Evolutionary conservation across 1,284 basidiomycete species (phyloP), one percentile per base, ranked within the genome.

Genomic region (Ganoderma resinaceum): DNA sequence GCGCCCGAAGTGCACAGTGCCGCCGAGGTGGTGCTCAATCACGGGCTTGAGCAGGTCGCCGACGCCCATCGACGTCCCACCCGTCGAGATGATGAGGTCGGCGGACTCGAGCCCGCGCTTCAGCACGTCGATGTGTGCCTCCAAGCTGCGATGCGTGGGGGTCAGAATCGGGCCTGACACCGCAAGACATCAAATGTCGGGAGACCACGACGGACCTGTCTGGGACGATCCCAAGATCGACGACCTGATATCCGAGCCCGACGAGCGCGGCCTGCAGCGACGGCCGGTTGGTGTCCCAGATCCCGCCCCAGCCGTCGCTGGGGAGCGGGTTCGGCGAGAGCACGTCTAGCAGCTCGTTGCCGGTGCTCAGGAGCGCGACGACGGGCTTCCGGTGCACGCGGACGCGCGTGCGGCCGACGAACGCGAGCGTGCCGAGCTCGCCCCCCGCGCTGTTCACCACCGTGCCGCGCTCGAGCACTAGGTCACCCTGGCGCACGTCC

Each of bases 51-150:
- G 80, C 35, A 96, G 83, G 78, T 97, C 95, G 0, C 89, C 89
- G 12, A 95, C 88, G 2, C 95, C 95, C 95, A 97, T 97, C 6
- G 92, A 94, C 2, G 95, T 96, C 2, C 95, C 95, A 14, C 95
- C 95, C 0, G 95, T 97, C 0, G 93, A 93, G 12, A 97, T 80
- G 11, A 96, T 78, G 2, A 97, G 79, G 75, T 96, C 95, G 0
- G 94, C 91, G 26, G 80, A 76, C 35, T 83, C 79, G 4, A 94
- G 81, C 0, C 91, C 95, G 31, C 78, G 79, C 61, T 79, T 76
- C 55, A 96, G 83, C 2, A 87, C 86, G 8, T 80, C 75, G 16
- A 90, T 82, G 70, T 95, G 94, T 2, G 87, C 83, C 1, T 85
- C 80, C 68, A 93, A 81, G 60, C 92, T 94, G 42, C 31, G 1